These are phyloP conservation scores for Calonectria crousiana DNA, from an alignment of 2,329 filamentous ascomycete genomes.

Conservation along the genomic window DNA sequence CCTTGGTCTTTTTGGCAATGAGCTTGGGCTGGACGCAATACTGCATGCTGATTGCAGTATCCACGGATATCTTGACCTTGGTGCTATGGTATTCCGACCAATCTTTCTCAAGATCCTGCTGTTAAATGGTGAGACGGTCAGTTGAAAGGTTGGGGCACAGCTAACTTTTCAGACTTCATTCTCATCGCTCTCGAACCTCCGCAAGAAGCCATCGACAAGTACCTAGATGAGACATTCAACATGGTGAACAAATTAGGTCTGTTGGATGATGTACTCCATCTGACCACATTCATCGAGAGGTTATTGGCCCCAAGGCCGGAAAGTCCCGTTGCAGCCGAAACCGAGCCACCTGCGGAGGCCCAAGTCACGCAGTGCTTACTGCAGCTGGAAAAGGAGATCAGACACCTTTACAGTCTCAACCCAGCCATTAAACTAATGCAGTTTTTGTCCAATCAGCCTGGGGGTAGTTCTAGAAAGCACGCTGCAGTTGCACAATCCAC, in stretches of 20 bases:
- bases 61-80: background rate
- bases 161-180: background rate
- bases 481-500: background rate
- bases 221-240: background rate
- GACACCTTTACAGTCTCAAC: background rate
- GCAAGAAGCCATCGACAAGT: background rate
- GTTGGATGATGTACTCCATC: background rate
- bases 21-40: background rate
- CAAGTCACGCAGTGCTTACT: background rate
- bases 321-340: background rate
- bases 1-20: background rate
- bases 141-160: background rate
- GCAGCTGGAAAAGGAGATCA: background rate
- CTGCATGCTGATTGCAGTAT: background rate
- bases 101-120: background rate
- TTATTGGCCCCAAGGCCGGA: background rate
- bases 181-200: background rate
- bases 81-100: background rate
- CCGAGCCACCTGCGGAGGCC: background rate
- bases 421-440: background rate
- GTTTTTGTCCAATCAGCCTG: background rate
- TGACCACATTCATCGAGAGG: background rate
- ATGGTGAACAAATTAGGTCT: background rate
- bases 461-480: background rate
- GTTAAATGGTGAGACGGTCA: background rate